These are phyloP conservation scores for Verticillium alfalfae DNA, from an alignment of 2,329 filamentous ascomycete species.

Conservation along the genomic window DNA sequence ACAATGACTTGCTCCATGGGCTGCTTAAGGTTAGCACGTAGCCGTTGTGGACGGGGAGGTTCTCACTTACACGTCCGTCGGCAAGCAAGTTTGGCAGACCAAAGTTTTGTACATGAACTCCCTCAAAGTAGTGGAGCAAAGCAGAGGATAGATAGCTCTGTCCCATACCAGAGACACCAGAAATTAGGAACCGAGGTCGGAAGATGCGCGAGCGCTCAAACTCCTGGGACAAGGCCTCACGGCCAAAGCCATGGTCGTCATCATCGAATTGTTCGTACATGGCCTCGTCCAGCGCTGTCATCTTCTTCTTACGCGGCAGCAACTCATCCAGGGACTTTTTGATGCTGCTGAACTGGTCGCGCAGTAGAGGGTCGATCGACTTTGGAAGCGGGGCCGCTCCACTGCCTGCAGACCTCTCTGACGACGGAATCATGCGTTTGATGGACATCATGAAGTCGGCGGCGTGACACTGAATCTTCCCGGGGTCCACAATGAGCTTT, in stretches of 20 bases:
- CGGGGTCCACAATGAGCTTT: slow-evolving; percentile 83
- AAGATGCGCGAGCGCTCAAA: slow-evolving; percentile 88
- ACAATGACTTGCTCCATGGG: slow-evolving; percentile 85
- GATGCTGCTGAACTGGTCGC: slow-evolving; percentile 65
- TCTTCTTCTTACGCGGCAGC: slow-evolving; percentile 78
- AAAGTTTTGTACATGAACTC: slow-evolving; percentile 90
- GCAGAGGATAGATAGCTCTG: slow-evolving; percentile 85
- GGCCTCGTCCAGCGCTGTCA: slow-evolving; percentile 88
- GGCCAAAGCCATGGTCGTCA: slow-evolving; percentile 74
- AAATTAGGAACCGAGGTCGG: slow-evolving; percentile 78
- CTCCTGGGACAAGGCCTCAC: slow-evolving; percentile 68
- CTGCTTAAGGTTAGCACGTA: slow-evolving; percentile 21
- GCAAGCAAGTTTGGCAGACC: slow-evolving; percentile 83
- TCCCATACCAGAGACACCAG: slow-evolving; percentile 83
- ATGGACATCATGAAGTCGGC: slow-evolving; percentile 97
- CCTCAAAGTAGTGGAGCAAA: slow-evolving; percentile 84
- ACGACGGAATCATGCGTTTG: slow-evolving; percentile 94
- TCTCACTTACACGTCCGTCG: slow-evolving; percentile 63
- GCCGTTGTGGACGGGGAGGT: not conserved
- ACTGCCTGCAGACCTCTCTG: slow-evolving; percentile 81
- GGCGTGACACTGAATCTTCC: slow-evolving; percentile 77
- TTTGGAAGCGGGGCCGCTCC: slow-evolving; percentile 76
- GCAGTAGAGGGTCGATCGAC: slow-evolving; percentile 74
- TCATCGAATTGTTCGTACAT: slow-evolving; percentile 85
- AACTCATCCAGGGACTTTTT: slow-evolving; percentile 65